A percentile compares a stretch with the other conserved stretches of the same genome.
phyloP scores from a whole-genome alignment of 129 eudicot species.

The Cynara cardunculus region DNA sequence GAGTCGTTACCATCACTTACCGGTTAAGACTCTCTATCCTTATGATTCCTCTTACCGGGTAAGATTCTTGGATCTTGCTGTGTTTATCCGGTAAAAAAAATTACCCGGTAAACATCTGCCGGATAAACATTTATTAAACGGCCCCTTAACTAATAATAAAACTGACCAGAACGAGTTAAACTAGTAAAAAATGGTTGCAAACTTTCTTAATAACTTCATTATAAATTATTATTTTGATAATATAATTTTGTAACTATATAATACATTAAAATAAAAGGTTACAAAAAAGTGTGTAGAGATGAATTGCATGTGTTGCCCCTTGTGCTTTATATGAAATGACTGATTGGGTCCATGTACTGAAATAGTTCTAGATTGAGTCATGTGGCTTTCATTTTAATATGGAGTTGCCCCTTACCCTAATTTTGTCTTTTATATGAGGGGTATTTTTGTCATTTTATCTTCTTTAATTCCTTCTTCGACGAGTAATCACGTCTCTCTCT shows the following conservation, averaged over 20 bases:
- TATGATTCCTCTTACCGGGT: no score
- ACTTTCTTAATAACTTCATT: neutral
- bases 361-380: neutral
- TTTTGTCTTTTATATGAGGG: neutral
- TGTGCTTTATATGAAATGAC: neutral
- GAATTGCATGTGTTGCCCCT: neutral
- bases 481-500: neutral
- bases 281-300: no score
- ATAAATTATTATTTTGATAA: neutral
- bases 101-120: no score
- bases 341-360: neutral
- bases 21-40: no score
- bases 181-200: neutral
- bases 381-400: neutral
- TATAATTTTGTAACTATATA: no score
- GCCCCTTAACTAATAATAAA: neutral
- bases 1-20: no score
- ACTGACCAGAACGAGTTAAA: neutral
- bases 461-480: neutral
- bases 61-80: no score
- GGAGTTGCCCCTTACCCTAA: neutral
- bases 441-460: neutral
- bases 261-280: no score
- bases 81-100: no score
- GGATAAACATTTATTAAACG: no score